phyloP scores from a whole-genome alignment of 2,329 filamentous ascomycete species.

The Cryphonectria naterciae region DNA sequence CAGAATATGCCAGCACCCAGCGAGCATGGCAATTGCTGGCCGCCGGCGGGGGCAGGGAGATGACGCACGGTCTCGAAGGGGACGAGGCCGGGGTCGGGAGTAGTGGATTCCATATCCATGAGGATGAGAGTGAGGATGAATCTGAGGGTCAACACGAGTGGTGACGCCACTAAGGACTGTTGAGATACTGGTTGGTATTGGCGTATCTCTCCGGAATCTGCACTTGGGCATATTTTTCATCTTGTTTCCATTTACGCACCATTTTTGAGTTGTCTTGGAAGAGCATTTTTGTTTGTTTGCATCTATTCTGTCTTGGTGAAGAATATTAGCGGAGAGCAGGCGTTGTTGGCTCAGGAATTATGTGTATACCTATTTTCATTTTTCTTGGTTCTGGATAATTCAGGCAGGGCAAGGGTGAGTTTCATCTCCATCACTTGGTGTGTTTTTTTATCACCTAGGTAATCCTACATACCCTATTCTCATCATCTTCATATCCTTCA shows the following conservation, averaged over 20 bases:
- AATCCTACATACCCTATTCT: conserved; percentile 11
- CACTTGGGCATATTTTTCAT: neutral
- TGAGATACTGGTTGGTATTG: neutral
- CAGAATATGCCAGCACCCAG: conserved; percentile 60
- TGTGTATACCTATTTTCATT: conserved; percentile 18
- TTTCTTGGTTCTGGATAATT: neutral
- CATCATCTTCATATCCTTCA: neutral
- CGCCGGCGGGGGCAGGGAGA: conserved; percentile 23
- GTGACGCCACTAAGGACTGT: neutral
- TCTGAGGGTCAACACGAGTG: neutral
- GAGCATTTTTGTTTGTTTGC: conserved; percentile 19
- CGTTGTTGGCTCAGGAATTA: conserved; percentile 10
- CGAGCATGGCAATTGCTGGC: conserved; percentile 42
- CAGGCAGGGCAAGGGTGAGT: neutral
- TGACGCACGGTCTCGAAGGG: conserved; percentile 26
- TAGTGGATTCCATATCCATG: conserved; percentile 27
- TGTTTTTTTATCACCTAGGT: conserved; percentile 1
- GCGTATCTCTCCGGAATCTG: neutral
- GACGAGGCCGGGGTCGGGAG: conserved; percentile 15
- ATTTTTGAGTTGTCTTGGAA: neutral
- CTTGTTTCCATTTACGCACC: neutral
- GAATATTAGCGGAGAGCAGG: conserved; percentile 8
- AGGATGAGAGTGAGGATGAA: conserved; percentile 22
- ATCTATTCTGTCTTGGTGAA: neutral
- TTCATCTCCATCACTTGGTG: conserved; percentile 23